Percentiles rank a stretch among this genome's conserved stretches.
These are phyloP conservation scores for Nakaseomyces bracarensis DNA, from an alignment of 1,139 yeast species.

Conservation along the genomic window DNA sequence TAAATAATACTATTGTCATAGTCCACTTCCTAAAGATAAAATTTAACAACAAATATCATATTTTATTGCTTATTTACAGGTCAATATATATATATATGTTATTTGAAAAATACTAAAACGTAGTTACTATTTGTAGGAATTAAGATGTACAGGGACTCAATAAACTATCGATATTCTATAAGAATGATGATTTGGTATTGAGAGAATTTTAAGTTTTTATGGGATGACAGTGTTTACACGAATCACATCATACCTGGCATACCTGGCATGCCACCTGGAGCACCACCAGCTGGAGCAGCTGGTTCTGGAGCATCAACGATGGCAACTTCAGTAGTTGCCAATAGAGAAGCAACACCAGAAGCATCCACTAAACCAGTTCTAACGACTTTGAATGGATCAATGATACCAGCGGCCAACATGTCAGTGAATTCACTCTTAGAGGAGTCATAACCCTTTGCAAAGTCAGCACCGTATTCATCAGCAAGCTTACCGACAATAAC, in stretches of 20 bases:
- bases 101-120: background rate
- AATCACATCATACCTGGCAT: constrained; percentile 36
- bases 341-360: constrained; percentile 92
- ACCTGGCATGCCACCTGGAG: constrained; percentile 53
- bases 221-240: background rate
- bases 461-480: constrained; percentile 75
- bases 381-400: constrained; percentile 98
- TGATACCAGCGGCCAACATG: constrained; percentile 95
- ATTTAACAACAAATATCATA: background rate
- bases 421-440: constrained; percentile 91
- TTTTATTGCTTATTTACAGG: constrained; percentile 2
- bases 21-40: background rate
- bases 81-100: constrained; percentile 1
- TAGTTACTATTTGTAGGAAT: constrained; percentile 2
- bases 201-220: no score
- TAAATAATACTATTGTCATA: no score
- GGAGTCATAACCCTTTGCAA: constrained; percentile 90
- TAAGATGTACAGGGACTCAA: constrained; percentile 5
- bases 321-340: constrained; percentile 98
- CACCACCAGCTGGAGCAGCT: constrained; percentile 56
- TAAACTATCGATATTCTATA: background rate
- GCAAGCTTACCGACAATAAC: constrained; percentile 91
- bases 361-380: constrained; percentile 97
- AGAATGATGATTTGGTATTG: no score
- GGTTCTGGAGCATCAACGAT: constrained; percentile 97